Base-by-base conservation (phyloP, 495 filamentous ascomycete genomes). In the Parachaetomium inaequale region DNA sequence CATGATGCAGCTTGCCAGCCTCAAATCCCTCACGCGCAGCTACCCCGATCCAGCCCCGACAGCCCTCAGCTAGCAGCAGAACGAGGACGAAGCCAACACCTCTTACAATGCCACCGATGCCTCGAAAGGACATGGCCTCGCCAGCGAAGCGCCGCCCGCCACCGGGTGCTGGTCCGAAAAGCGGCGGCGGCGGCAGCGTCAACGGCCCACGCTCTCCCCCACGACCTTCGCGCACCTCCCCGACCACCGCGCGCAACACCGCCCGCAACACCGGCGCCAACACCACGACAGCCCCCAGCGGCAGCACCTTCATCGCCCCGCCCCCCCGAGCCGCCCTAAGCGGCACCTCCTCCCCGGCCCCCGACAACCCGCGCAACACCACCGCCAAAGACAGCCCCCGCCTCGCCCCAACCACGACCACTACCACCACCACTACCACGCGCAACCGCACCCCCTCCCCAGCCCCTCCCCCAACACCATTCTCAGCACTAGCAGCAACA, bases 321-420 rank as follows among this genome's bases (percentile, higher is more conserved):
- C 78, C 75, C 42, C 76, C 76, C 29, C 74, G 75, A 43, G 77
- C 69, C n/a, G 69, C 71, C 19, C 68, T 72, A 43, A 71, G 70
- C 50, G 66, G 74, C 10, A 68, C 70, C 19, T 69, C 77, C 43
- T 74, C 75, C 10, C 74, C 72, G 17, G 57, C 68, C 23, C 67
- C 72, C 32, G 72, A 74, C 46, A 68, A 71, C 28, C 65, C 46
- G 7, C 54, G 36, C 36, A 45, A 56, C 54, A 36, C 36, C 36
- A 56, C 34, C 34, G 1, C 40, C 31, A 54, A 10, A 54, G 19
- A 7, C 47, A 50, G 25, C 21, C 61, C 34, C 17, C 43, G 5
- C 49, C 38, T 45, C 29, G 21, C 26, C 29, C 59, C 32, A 25
- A 7, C 34, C 17, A 19, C 36, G 2, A 21, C 38, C 5, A 29